Evolutionary conservation across 75 land plant genomes (phyloP), one percentile per base, ranked within the genome.

Genomic region (Pinus albicaulis): DNA sequence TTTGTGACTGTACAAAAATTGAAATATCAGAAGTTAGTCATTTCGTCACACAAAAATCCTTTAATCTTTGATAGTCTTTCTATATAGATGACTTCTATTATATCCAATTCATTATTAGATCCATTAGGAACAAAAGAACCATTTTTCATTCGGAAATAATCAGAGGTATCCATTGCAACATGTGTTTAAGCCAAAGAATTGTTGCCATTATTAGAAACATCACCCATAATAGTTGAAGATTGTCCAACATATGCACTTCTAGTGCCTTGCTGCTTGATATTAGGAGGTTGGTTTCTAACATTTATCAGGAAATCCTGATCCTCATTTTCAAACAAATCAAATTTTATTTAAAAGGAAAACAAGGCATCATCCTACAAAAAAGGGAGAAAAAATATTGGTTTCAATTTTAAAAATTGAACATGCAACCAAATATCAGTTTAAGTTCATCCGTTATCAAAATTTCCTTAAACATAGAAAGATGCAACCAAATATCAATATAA

Each of bases 271-370:
- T 76, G 16, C 38, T 75, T 76, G 8, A 89, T 83, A 59, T 80
- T 80, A 44, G 95, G 85, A 59, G 93, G 85, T 31, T 31, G 82
- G 84, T 93, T 85, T 60, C 89, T 81, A 20, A 92, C 99, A 76
- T 83, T 92, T 72, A 96, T 72, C 1, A 92, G 88, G 77, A 96
- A 96, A 59, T 90, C 83, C 41, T 93, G 95, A 34, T 88, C 82
- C 71, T 93, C 97, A 80, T 96, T 96, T 61, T 92, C 99, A 36
- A 92, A 90, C 23, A 96, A 86, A 89, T 96, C 99, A 81, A 96
- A 96, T 26, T 93, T 93, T 16, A 96, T 85, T 74, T 96, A 93
- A 83, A 89, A 96, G 11, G 93, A 94, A 77, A 93, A 74, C 1
- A 93, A 73, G 11, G 86, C 90, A 73, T 94, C 94, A 79, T 89